Conservation (phyloP, 2,329 filamentous ascomycete species). For the Alternaria alternata region DNA sequence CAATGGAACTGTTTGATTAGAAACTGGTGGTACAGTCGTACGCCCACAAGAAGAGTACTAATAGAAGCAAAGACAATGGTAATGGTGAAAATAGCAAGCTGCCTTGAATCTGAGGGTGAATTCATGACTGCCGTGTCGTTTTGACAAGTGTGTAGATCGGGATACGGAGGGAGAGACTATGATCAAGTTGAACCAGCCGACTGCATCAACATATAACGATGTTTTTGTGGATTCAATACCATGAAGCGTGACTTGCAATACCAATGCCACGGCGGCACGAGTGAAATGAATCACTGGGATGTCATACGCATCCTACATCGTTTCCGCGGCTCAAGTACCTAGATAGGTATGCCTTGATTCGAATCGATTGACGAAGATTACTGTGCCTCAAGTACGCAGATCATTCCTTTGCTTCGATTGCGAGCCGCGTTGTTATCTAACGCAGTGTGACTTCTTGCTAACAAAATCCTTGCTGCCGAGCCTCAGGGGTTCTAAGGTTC, state of each 20-base stretch:
- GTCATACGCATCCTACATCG: neutral
- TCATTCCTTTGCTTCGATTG: neutral
- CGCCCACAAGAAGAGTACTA: neutral
- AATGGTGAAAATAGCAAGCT: neutral
- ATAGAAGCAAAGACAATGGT: neutral
- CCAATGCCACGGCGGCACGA: neutral
- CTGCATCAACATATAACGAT: neutral
- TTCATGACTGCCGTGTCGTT: neutral
- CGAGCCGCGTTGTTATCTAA: neutral
- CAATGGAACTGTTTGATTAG: neutral
- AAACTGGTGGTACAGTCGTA: neutral
- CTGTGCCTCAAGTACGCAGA: neutral
- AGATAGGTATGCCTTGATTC: neutral
- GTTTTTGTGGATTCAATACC: neutral
- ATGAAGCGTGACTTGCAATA: neutral
- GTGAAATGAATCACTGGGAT: neutral
- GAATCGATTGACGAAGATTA: neutral
- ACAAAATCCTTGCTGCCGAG: neutral
- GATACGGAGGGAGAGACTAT: neutral
- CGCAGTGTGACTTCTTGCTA: neutral
- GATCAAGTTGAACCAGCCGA: neutral
- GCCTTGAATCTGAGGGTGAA: neutral
- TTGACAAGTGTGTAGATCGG: neutral
- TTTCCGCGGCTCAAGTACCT: neutral
- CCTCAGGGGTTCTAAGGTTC: neutral